Percentiles rank a stretch among this genome's conserved stretches.
Evolutionary conservation across 2,329 filamentous ascomycete genomes (phyloP).

Genomic region (Simplicillium aogashimaense): DNA sequence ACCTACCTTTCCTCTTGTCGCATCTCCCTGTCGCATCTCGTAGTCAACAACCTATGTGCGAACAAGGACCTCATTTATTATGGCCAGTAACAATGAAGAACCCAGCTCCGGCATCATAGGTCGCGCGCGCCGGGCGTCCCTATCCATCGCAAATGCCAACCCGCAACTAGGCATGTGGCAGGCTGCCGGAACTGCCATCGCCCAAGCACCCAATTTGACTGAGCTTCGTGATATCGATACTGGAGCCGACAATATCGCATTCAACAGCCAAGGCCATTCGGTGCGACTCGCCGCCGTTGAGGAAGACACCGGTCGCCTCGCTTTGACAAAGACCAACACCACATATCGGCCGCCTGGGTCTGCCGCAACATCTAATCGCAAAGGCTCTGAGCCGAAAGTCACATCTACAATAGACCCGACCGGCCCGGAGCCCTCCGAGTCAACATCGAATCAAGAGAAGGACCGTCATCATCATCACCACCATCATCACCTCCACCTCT

Average conservation of each 20-base stretch:
- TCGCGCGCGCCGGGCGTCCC: slow-evolving; percentile 15
- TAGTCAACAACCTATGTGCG: no score
- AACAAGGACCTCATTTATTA: no score
- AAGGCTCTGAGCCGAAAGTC: no score
- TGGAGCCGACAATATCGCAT: slow-evolving; percentile 16
- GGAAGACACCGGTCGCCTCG: slow-evolving; percentile 13
- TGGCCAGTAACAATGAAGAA: slow-evolving; percentile 3
- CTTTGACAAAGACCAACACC: slow-evolving; percentile 10
- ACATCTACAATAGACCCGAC: no score
- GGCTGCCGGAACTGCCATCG: slow-evolving; percentile 18
- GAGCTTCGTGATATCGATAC: slow-evolving; percentile 16
- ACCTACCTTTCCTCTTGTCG: no score
- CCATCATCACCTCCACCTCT: no score
- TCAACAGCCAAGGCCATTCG: slow-evolving; percentile 18
- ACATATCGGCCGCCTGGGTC: no score
- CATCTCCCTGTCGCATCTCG: no score
- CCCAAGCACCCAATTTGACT: slow-evolving; percentile 17
- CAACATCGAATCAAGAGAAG: no score
- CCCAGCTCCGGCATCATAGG: slow-evolving; percentile 10
- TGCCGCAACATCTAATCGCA: neutral
- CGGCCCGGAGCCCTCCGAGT: no score
- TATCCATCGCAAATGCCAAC: slow-evolving; percentile 16
- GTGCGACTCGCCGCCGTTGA: slow-evolving; percentile 14
- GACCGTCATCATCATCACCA: no score
- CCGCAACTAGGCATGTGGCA: slow-evolving; percentile 20